Percentiles rank a stretch among this genome's conserved stretches.
phyloP scores from a whole-genome alignment of 495 filamentous ascomycete species.

The Neurospora tetraspora region DNA sequence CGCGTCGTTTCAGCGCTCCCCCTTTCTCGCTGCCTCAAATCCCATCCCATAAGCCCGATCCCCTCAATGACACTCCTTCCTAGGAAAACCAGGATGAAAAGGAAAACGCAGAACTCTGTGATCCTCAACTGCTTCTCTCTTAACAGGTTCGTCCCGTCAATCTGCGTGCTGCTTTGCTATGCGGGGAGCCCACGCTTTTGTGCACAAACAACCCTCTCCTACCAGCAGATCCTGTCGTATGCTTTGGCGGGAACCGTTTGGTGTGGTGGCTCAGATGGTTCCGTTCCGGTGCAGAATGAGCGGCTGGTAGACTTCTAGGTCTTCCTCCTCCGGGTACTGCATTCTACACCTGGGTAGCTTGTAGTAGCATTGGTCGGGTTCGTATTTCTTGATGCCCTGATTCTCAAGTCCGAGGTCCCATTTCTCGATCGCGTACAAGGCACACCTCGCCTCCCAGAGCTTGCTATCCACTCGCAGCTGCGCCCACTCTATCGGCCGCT shows the following conservation, averaged over 20 bases:
- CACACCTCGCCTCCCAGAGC: too few relatives aligned
- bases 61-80: not conserved
- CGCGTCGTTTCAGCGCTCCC: not conserved
- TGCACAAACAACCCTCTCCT: not conserved
- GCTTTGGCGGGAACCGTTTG: not conserved
- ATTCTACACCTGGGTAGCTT: too few relatives aligned
- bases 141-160: not conserved
- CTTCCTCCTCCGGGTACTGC: too few relatives aligned
- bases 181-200: not conserved
- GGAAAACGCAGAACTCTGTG: not conserved
- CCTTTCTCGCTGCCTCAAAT: not conserved
- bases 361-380: too few relatives aligned
- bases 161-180: not conserved
- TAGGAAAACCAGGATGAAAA: not conserved
- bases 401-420: too few relatives aligned
- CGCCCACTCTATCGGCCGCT: too few relatives aligned
- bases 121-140: not conserved
- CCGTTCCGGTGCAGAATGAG: too few relatives aligned
- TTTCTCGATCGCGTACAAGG: too few relatives aligned
- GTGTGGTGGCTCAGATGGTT: not conserved
- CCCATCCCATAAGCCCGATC: not conserved
- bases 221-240: not conserved
- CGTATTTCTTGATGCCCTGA: too few relatives aligned
- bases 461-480: too few relatives aligned
- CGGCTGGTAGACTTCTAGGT: accelerated